Evolutionary conservation across 73 alveolate genomes (phyloP), one percentile per base, ranked within the genome.

Genomic region (Symbiodinium pilosum): DNA sequence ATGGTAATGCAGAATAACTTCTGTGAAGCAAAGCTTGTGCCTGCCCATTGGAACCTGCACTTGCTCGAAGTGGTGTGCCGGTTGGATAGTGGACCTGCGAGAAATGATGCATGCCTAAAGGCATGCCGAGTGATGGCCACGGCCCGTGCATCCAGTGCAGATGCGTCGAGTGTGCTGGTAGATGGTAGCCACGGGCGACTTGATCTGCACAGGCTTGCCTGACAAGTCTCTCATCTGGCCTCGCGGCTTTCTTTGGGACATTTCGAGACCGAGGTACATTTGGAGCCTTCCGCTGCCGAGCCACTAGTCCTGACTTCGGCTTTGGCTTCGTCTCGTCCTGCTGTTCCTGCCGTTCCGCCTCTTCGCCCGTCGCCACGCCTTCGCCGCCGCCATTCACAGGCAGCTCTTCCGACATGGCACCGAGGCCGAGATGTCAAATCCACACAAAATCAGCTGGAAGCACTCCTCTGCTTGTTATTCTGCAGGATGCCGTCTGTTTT

Each of bases 371-470:
- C 14, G 38, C 38, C 81, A 9, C 20, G 39, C 18, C 38, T 30
- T 47, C 59, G 59, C 14, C 59, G 21, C 59, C 59, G 59, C 14
- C 14, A 38, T 8, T 64, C 39, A 64, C 81, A 28, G 81, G 38
- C 34, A 38, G 81, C 38, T 20, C 81, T n/a, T 64, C 81, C 81
- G 81, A 64, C 81, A 64, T 64, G 81, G 81, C 81, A 38, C 59
- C n/a, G n/a, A n/a, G n/a, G n/a, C n/a, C n/a, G n/a, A n/a, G n/a
- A n/a, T n/a, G n/a, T n/a, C n/a, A n/a, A n/a, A n/a, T n/a, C n/a
- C n/a, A n/a, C n/a, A n/a, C n/a, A n/a, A n/a, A n/a, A n/a, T n/a
- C n/a, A n/a, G n/a, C n/a, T n/a, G n/a, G n/a, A n/a, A n/a, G n/a
- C n/a, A n/a, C n/a, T n/a, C n/a, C n/a, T n/a, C n/a, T n/a, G n/a